These are phyloP conservation scores for Musa schizocarpa DNA, from an alignment of 176 grass and related monocot species.

Conservation along the genomic window DNA sequence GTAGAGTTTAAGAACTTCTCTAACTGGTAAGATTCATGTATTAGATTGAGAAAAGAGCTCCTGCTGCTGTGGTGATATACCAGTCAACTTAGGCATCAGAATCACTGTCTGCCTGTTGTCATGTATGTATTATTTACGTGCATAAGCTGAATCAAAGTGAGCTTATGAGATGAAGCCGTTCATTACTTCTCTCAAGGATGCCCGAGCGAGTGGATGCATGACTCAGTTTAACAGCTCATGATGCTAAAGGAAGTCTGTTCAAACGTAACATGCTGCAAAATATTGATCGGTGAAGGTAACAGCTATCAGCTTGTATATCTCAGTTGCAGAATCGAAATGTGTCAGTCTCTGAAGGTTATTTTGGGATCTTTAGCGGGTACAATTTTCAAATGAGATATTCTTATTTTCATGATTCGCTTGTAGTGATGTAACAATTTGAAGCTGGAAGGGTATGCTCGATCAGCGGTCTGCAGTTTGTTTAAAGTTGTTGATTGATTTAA, in stretches of 20 bases:
- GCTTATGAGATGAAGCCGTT: not conserved
- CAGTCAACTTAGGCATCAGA: not conserved
- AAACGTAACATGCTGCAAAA: not conserved
- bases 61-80: too few relatives aligned
- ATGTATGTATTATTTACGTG: not conserved
- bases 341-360: not conserved
- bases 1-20: conserved; percentile 83
- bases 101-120: not conserved
- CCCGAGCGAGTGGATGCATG: not conserved
- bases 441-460: too few relatives aligned
- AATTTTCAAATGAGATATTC: not conserved
- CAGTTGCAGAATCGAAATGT: not conserved
- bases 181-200: not conserved
- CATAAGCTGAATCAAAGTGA: not conserved
- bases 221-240: not conserved
- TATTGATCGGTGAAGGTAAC: not conserved
- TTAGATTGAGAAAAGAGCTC: not conserved
- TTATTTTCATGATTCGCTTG: not conserved
- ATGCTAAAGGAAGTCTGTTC: not conserved
- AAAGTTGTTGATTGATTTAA: too few relatives aligned
- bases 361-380: not conserved
- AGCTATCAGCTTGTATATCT: not conserved
- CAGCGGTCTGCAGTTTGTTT: too few relatives aligned
- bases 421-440: too few relatives aligned
- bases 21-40: conserved; percentile 49